These are phyloP conservation scores for Edaphochlamys debaryana DNA, from an alignment of 139 green algal genomes.

Conservation along the genomic window DNA sequence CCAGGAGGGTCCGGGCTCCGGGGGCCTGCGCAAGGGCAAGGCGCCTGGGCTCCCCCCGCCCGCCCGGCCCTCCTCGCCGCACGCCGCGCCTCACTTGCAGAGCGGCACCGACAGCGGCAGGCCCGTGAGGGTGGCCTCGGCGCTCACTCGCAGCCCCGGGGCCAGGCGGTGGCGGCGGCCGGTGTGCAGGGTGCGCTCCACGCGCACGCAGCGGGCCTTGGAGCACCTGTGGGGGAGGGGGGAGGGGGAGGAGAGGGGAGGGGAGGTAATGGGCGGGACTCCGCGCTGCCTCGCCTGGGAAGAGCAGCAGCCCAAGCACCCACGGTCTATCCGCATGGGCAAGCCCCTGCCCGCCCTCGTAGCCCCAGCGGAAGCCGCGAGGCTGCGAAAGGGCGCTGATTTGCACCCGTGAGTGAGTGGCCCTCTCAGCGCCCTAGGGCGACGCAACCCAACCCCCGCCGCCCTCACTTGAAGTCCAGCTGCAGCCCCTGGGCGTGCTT, in stretches of 20 bases:
- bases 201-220: slow-evolving; percentile 10
- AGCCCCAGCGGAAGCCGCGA: no score
- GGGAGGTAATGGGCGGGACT: no score
- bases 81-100: background rate
- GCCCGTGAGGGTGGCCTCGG: slow-evolving; percentile 12
- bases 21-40: no score
- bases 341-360: no score
- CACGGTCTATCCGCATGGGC: no score
- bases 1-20: no score
- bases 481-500: slow-evolving; percentile 12
- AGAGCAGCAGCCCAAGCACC: no score
- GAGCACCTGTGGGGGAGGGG: background rate
- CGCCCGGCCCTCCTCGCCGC: no score
- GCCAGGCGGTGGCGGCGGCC: background rate
- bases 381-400: no score
- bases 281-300: no score
- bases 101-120: slow-evolving; percentile 17
- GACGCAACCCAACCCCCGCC: background rate
- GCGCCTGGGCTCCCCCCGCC: no score
- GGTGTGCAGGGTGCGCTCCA: background rate
- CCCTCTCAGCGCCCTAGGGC: background rate
- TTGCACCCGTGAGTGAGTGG: no score
- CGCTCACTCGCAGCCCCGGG: background rate
- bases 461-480: slow-evolving; percentile 29
- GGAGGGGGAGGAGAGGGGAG: background rate